A percentile compares a stretch with the other conserved stretches of the same genome.
phyloP scores from a whole-genome alignment of 805 yeast genomes.

The Suhomyces tanzawaensis region DNA sequence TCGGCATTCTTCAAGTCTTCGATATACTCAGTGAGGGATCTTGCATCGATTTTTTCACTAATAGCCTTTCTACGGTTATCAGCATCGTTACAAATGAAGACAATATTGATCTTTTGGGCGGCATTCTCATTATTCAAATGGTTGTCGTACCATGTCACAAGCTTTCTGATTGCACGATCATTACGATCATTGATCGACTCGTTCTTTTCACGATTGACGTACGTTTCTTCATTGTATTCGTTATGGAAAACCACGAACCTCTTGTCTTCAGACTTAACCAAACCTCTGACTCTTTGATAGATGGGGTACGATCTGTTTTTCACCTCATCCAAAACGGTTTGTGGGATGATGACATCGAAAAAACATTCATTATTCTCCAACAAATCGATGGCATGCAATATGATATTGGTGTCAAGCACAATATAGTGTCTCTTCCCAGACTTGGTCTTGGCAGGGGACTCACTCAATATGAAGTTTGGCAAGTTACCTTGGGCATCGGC shows the following conservation, averaged over 20 bases:
- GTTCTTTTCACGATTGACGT: conserved; percentile 54
- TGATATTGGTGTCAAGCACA: conserved; percentile 84
- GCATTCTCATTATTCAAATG: conserved; percentile 50
- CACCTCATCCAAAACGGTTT: conserved; percentile 91
- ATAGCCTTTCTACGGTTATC: conserved; percentile 59
- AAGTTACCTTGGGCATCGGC: conserved; percentile 67
- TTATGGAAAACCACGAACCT: conserved; percentile 90
- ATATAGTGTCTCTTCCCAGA: conserved; percentile 71
- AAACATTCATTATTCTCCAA: conserved; percentile 75
- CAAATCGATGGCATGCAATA: conserved; percentile 83
- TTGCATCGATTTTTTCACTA: conserved; percentile 51
- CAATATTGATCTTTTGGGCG: conserved; percentile 41
- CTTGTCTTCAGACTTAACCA: conserved; percentile 74
- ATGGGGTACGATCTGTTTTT: conserved; percentile 84
- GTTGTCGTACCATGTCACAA: conserved; percentile 65
- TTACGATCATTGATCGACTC: conserved; percentile 87
- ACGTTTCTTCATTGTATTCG: conserved; percentile 78
- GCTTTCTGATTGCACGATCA: conserved; percentile 82
- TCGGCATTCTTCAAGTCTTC: conserved; percentile 65
- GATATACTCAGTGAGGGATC: conserved; percentile 67
- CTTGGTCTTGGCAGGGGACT: conserved; percentile 49
- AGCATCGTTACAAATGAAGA: conserved; percentile 76
- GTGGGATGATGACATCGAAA: conserved; percentile 91
- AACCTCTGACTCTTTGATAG: conserved; percentile 75
- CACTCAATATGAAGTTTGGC: conserved; percentile 67